Evolutionary conservation across 1,284 basidiomycete species (phyloP).

Genomic region (Cutaneotrichosporon arboriforme): DNA sequence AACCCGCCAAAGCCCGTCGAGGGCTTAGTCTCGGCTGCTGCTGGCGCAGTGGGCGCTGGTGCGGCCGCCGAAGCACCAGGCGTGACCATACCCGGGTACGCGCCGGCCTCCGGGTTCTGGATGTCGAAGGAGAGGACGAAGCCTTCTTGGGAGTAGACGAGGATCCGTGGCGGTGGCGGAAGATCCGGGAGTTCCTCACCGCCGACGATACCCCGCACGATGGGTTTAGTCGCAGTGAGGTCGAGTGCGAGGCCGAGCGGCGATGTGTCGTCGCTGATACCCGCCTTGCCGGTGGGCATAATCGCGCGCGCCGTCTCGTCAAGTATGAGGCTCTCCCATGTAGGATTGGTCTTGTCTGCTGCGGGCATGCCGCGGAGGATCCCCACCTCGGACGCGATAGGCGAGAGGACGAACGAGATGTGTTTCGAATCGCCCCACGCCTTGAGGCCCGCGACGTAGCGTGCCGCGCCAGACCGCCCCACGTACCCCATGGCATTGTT

Average conservation of each 20-base stretch:
- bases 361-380: constrained; percentile 33
- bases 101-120: constrained; percentile 42
- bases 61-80: constrained; percentile 2
- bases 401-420: constrained; percentile 50
- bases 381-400: constrained; percentile 47
- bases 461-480: constrained; percentile 34
- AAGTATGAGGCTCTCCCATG: constrained; percentile 51
- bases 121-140: constrained; percentile 52
- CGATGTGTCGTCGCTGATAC: constrained; percentile 47
- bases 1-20: constrained; percentile 11
- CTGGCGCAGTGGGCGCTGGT: neutral
- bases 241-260: constrained; percentile 53
- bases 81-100: constrained; percentile 48
- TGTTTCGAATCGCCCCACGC: constrained; percentile 45
- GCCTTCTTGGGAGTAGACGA: constrained; percentile 53
- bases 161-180: constrained; percentile 49
- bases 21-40: constrained; percentile 6
- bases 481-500: constrained; percentile 43
- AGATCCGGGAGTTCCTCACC: constrained; percentile 49
- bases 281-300: constrained; percentile 49
- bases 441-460: constrained; percentile 45
- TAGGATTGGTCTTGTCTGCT: constrained; percentile 22
- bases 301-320: constrained; percentile 52
- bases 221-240: constrained; percentile 48
- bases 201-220: constrained; percentile 48